Evolutionary conservation across 805 yeast genomes (phyloP), one percentile per base, ranked within the genome.

Genomic region (Ogataea methanolica): DNA sequence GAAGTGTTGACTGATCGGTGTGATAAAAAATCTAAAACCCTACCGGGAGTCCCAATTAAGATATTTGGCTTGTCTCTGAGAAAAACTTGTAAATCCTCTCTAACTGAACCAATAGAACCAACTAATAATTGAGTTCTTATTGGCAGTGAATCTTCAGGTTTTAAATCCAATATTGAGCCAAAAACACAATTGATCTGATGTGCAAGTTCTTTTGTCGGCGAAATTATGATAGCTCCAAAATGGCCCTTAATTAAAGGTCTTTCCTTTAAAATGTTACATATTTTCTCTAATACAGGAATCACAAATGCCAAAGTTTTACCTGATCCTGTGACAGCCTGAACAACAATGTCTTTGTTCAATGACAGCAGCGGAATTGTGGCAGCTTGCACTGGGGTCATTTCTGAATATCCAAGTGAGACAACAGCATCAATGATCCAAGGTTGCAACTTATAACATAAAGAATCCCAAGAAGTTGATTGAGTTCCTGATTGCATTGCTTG

Each of bases 381-480:
- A 0, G 99, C 98, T 63, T 94, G 99, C 0, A 94, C 99, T 0
- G 99, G 96, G 0, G 99, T 94, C 97, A 92, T 89, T 12, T 78
- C 63, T 2, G 79, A 76, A 62, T 78, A 91, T 2, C 96, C 97
- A 51, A 85, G 62, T 1, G 91, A 78, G n/a, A 70, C 66, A 12
- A 91, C 74, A 2, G 96, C 94, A 2, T 82, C 85, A 29, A 55
- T 38, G 4, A 88, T 63, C 95, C 96, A 88, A 8, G 88, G 85
- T 36, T 79, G 79, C 33, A 88, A 62, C 6, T 73, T 65, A 43
- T 71, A 75, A 16, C 74, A 60, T 34, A 85, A 60, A 7, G 76
- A 71, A 9, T 74, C 75, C 96, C 96, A 88, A 6, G 71, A 66
- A 43, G 83, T 71, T 1, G 91, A 77, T 39, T 66, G 57, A 63